Conservation (phyloP, 73 alveolate species). For the Blepharisma japonicum region DNA sequence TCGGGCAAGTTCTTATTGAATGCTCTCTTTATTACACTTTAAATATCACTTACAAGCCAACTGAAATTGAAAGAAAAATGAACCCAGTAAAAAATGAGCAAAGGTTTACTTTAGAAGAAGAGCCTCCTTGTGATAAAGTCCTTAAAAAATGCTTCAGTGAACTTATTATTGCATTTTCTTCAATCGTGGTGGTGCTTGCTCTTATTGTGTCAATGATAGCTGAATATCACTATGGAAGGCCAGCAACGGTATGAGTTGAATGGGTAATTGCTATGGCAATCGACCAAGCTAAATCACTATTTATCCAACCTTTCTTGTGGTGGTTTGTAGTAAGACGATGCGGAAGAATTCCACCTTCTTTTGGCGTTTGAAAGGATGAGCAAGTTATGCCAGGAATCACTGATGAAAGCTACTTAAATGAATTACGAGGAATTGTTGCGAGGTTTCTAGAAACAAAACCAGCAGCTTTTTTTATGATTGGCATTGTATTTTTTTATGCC, state of each 20-base stretch:
- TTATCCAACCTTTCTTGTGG: slow-evolving; percentile 50
- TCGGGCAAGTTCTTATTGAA: slow-evolving; percentile 54
- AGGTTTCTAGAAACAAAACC: slow-evolving; percentile 33
- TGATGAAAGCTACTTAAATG: slow-evolving; percentile 36
- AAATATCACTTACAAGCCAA: slow-evolving; percentile 44
- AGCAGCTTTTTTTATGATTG: slow-evolving; percentile 46
- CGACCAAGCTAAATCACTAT: slow-evolving; percentile 47
- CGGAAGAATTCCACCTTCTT: slow-evolving; percentile 41
- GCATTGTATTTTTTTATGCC: slow-evolving; percentile 51
- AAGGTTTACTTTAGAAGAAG: slow-evolving; percentile 47
- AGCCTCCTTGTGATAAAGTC: slow-evolving; percentile 52
- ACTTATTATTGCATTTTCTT: slow-evolving; percentile 28
- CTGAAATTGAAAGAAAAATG: slow-evolving; percentile 42
- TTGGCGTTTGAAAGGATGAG: slow-evolving; percentile 57
- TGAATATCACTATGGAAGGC: slow-evolving; percentile 45
- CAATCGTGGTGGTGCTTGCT: slow-evolving; percentile 17
- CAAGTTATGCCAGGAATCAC: slow-evolving; percentile 41
- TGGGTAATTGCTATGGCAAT: slow-evolving; percentile 49
- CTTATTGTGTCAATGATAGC: slow-evolving; percentile 36
- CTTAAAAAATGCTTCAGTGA: slow-evolving; percentile 61
- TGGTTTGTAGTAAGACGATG: slow-evolving; percentile 57
- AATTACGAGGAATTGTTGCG: slow-evolving; percentile 32
- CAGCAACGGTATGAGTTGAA: slow-evolving; percentile 42
- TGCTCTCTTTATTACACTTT: slow-evolving; percentile 44
- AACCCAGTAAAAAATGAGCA: slow-evolving; percentile 47